Evolutionary conservation across 2,329 filamentous ascomycete genomes (phyloP).

Genomic region (Penicillium sp.): DNA sequence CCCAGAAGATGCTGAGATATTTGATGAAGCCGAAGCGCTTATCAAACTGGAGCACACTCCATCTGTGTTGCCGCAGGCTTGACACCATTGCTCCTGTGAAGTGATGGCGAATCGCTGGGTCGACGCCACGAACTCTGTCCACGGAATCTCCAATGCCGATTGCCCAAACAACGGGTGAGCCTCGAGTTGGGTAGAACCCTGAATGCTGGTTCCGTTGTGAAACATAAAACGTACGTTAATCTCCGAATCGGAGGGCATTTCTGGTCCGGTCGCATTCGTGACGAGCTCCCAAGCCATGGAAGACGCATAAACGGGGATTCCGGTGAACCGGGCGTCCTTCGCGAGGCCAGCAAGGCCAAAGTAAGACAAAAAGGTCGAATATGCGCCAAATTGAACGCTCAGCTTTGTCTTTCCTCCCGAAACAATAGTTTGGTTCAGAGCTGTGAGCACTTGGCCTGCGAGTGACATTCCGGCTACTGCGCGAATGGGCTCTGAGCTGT

Average conservation of each 20-base stretch:
- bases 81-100: constrained; percentile 62
- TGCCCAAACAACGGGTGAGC: constrained; percentile 57
- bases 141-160: constrained; percentile 50
- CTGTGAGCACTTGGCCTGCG: constrained; percentile 51
- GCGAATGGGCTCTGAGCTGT: constrained; percentile 44
- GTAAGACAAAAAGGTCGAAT: constrained; percentile 53
- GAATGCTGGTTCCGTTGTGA: constrained; percentile 50
- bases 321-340: constrained; percentile 56
- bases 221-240: constrained; percentile 54
- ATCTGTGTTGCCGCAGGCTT: constrained; percentile 62
- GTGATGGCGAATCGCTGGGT: constrained; percentile 62
- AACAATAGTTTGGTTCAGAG: constrained; percentile 34
- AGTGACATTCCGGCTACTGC: constrained; percentile 55
- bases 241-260: constrained; percentile 40
- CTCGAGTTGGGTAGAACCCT: constrained; percentile 34
- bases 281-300: constrained; percentile 70
- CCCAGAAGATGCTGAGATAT: constrained; percentile 14
- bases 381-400: constrained; percentile 53
- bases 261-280: constrained; percentile 37
- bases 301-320: constrained; percentile 71
- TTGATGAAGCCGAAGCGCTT: not conserved
- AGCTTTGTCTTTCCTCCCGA: constrained; percentile 30
- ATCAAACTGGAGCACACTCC: constrained; percentile 39
- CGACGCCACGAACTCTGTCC: constrained; percentile 58
- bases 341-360: constrained; percentile 51